Base-by-base conservation (phyloP, 768 basidiomycete genomes). In the Infundibulicybe gibba region DNA sequence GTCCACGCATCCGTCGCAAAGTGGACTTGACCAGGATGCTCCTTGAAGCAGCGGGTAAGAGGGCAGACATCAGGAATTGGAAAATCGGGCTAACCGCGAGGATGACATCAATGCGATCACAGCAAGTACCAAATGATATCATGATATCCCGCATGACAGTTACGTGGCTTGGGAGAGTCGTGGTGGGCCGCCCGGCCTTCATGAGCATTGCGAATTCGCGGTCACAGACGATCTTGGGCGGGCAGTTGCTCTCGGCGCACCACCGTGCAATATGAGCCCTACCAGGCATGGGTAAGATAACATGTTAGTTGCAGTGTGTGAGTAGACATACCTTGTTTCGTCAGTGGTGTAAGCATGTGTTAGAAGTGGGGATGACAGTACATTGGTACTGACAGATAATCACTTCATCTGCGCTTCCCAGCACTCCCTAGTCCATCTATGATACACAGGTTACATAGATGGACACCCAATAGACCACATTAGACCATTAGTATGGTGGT, bases 1-100 rank as follows among this genome's bases (percentile, higher is more conserved):
- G 62, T 66, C 67, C 66, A 71, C 0, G 56, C 55, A 47, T 69
- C 65, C 43, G 37, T n/a, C n/a, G n/a, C n/a, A n/a, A n/a, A n/a
- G n/a, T n/a, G n/a, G n/a, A n/a, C n/a, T n/a, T n/a, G n/a, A 9
- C 65, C 40, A 32, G 41, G 11, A 13, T 41, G 40, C 21, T 41
- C 40, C 47, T 48, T 39, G 15, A n/a, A 6, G 19, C 32, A 20
- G 42, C 17, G 32, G 30, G 35, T 39, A 20, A 5, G 6, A 30
- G 16, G 38, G 21, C 17, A 15, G 31, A n/a, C n/a, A n/a, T 31
- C 13, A 30, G 19, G 32, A 20, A 16, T 14, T 15, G n/a, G 32
- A 34, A 10, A 30, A 6, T 32, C 37, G 21, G 19, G 13, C 41
- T 19, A 21, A 48, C 51, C 43, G 48, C 31, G 13, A 52, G 43